Conservation (phyloP, 2,329 filamentous ascomycete species). For the Samsoniella hepiali region DNA sequence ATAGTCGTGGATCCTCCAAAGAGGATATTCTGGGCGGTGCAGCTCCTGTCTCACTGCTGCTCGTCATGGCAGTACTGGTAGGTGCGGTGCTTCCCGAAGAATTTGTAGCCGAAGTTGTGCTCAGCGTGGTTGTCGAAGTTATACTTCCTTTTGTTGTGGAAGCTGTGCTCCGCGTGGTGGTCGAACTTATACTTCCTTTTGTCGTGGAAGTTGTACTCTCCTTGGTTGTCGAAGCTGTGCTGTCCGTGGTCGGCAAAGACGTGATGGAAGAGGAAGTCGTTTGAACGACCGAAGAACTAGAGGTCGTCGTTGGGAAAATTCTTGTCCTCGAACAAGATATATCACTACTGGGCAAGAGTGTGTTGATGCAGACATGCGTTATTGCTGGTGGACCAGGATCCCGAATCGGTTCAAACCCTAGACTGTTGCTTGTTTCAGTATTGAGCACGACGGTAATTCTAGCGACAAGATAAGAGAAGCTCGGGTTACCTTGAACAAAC, state of each 20-base stretch:
- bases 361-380: slow-evolving; percentile 27
- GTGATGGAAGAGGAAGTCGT: neutral
- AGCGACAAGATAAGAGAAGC: neutral
- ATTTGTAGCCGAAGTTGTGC: neutral
- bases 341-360: slow-evolving; percentile 12
- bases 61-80: neutral
- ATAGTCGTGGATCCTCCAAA: slow-evolving; percentile 12
- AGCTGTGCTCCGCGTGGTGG: neutral
- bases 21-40: slow-evolving; percentile 9
- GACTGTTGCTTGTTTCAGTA: slow-evolving; percentile 24
- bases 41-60: neutral
- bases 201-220: neutral
- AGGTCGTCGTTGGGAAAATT: neutral
- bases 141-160: neutral
- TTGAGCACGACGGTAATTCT: neutral
- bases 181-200: neutral
- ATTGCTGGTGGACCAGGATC: slow-evolving; percentile 37
- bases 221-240: neutral
- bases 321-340: slow-evolving; percentile 10
- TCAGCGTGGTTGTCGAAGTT: neutral
- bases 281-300: neutral
- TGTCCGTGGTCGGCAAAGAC: neutral
- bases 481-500: slow-evolving; percentile 46
- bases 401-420: slow-evolving; percentile 28
- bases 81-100: neutral